Percentiles rank a stretch among this genome's conserved stretches.
Conservation (phyloP, 148 eudicot genomes). For the Vaccinium myrtillus region DNA sequence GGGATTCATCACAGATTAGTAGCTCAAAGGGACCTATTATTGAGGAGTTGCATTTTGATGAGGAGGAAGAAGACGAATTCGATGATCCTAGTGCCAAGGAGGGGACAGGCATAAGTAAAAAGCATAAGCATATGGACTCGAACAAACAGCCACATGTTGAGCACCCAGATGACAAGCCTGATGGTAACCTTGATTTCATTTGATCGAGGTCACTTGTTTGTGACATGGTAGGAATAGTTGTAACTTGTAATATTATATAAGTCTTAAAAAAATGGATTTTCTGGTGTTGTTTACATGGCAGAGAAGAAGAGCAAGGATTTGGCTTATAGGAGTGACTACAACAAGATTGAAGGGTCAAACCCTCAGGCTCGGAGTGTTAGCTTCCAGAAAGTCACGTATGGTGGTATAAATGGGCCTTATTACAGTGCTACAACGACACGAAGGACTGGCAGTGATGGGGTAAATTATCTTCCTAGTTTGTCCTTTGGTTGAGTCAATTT, state of each 20-base stretch:
- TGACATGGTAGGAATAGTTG: not conserved
- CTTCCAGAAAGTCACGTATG: slow-evolving; percentile 71
- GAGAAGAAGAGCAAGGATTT: slow-evolving; percentile 30
- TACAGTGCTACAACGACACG: slow-evolving; percentile 59
- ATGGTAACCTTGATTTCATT: slow-evolving; percentile 33
- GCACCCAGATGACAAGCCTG: slow-evolving; percentile 72
- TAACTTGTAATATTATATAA: not conserved
- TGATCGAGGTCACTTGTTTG: not conserved
- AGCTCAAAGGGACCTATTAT: slow-evolving; percentile 52
- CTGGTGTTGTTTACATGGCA: slow-evolving; percentile 25
- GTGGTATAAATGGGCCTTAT: slow-evolving; percentile 79
- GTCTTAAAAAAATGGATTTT: not conserved
- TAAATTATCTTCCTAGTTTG: slow-evolving; percentile 21
- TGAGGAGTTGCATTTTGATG: slow-evolving; percentile 59
- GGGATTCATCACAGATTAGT: slow-evolving; percentile 21
- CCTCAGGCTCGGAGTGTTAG: slow-evolving; percentile 34
- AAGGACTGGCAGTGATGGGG: slow-evolving; percentile 69
- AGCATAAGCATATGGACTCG: not conserved
- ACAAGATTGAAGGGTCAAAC: slow-evolving; percentile 25
- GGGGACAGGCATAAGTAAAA: slow-evolving; percentile 13
- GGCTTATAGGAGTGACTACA: slow-evolving; percentile 19
- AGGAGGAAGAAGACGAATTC: slow-evolving; percentile 29
- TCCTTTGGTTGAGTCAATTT: not conserved
- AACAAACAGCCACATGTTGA: slow-evolving; percentile 59
- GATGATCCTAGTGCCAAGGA: slow-evolving; percentile 13